These are phyloP conservation scores for Kuraishia ogatae DNA, from an alignment of 805 yeast genomes.

Conservation along the genomic window DNA sequence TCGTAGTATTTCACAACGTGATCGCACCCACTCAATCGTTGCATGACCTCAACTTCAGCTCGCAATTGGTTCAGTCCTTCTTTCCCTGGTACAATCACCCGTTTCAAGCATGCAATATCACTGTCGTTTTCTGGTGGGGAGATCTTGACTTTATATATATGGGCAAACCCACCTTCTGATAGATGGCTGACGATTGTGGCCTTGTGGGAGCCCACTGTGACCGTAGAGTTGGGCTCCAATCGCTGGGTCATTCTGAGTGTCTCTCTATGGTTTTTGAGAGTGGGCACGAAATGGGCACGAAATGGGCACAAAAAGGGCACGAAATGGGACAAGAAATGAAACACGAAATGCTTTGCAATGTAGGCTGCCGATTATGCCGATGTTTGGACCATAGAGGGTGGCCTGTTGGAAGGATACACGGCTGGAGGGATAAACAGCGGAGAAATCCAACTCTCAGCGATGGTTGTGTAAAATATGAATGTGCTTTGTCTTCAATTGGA, in stretches of 20 bases:
- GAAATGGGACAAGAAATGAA: too few relatives aligned
- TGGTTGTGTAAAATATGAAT: too few relatives aligned
- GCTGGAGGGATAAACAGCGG: too few relatives aligned
- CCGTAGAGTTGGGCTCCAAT: constrained; percentile 17
- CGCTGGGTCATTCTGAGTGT: constrained; percentile 7
- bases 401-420: too few relatives aligned
- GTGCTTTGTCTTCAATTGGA: too few relatives aligned
- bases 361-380: too few relatives aligned
- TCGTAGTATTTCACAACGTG: constrained; percentile 65
- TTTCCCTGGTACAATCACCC: constrained; percentile 69
- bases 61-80: constrained; percentile 55
- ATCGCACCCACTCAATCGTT: constrained; percentile 44
- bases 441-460: too few relatives aligned
- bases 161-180: constrained; percentile 67
- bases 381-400: too few relatives aligned
- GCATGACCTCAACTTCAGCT: constrained; percentile 77
- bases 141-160: constrained; percentile 58
- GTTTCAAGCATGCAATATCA: constrained; percentile 57
- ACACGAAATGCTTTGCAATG: too few relatives aligned
- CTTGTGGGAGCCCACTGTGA: constrained; percentile 42
- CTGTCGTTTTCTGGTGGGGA: constrained; percentile 35
- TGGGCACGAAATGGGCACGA: too few relatives aligned
- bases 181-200: constrained; percentile 36
- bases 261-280: not conserved
- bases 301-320: too few relatives aligned